Percentiles rank a stretch among this genome's conserved stretches.
These are phyloP conservation scores for Incumbomyces lentus DNA, from an alignment of 2,329 filamentous ascomycete genomes.

Conservation along the genomic window DNA sequence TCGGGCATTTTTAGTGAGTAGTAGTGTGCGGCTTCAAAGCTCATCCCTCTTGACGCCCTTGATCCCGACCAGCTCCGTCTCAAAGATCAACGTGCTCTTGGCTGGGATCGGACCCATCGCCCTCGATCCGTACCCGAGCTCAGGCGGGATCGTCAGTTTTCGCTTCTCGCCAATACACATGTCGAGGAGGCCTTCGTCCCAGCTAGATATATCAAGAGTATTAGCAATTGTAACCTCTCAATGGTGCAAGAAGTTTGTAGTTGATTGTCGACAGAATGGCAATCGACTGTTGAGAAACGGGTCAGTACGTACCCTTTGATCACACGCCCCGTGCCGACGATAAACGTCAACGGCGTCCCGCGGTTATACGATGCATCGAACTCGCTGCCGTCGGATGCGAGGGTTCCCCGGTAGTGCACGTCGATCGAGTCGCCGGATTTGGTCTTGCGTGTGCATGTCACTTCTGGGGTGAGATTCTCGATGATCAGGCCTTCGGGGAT, in stretches of 20 bases:
- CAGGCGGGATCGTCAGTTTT: conserved; percentile 80
- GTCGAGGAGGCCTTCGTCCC: conserved; percentile 79
- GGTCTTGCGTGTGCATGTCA: conserved; percentile 66
- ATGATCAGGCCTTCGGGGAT: conserved; percentile 57
- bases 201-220: conserved; percentile 42
- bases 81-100: conserved; percentile 75
- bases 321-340: conserved; percentile 67
- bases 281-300: not conserved
- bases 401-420: conserved; percentile 81
- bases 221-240: too few species aligned
- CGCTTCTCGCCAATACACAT: conserved; percentile 96
- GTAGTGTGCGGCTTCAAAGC: conserved; percentile 25
- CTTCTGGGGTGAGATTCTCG: conserved; percentile 60
- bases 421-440: conserved; percentile 65
- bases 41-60: conserved; percentile 46
- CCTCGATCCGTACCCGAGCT: conserved; percentile 68
- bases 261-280: too few species aligned
- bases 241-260: too few species aligned
- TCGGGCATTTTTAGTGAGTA: too few species aligned
- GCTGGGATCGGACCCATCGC: conserved; percentile 73
- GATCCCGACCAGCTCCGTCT: conserved; percentile 82
- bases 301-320: conserved; percentile 64
- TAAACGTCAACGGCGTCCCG: conserved; percentile 65
- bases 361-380: conserved; percentile 82
- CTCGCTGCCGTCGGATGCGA: conserved; percentile 60